These are phyloP conservation scores for Coemansia sp. DNA, from an alignment of 192 early-diverging fungal species.

Conservation along the genomic window DNA sequence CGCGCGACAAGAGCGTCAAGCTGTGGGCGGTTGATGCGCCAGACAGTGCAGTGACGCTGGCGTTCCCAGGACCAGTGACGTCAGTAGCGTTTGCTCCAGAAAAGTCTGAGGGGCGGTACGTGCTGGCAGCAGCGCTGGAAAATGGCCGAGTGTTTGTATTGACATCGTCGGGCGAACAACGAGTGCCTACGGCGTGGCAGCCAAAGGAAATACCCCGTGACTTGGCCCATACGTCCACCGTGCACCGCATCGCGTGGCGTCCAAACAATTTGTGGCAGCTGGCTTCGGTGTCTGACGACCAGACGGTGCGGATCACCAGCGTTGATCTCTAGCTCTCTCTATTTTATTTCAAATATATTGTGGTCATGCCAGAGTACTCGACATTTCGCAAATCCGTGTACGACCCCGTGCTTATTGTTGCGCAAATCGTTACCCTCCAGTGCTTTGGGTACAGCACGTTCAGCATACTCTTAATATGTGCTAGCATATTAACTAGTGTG, in stretches of 20 bases:
- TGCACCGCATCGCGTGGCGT: slow-evolving; percentile 70
- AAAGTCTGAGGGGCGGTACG: slow-evolving; percentile 21
- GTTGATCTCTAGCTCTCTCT: slow-evolving; percentile 15
- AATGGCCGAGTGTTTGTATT: slow-evolving; percentile 72
- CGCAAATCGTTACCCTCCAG: slow-evolving; percentile 53
- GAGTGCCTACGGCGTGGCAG: slow-evolving; percentile 43
- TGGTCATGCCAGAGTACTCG: slow-evolving; percentile 4
- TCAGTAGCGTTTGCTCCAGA: slow-evolving; percentile 72
- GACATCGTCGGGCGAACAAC: slow-evolving; percentile 1
- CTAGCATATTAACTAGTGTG: slow-evolving; percentile 22
- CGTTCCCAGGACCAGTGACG: slow-evolving; percentile 79
- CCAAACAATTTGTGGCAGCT: slow-evolving; percentile 55
- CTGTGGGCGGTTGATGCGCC: slow-evolving; percentile 61
- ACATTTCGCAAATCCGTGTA: slow-evolving; percentile 35
- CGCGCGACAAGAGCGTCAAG: slow-evolving; percentile 89
- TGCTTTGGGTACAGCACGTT: slow-evolving; percentile 48
- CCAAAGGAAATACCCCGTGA: slow-evolving; percentile 54
- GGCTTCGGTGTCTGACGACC: slow-evolving; percentile 72
- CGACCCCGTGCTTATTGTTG: slow-evolving; percentile 53
- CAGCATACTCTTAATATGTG: slow-evolving; percentile 19
- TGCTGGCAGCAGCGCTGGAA: slow-evolving; percentile 75
- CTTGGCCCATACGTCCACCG: slow-evolving; percentile 57
- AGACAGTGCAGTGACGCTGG: slow-evolving; percentile 58
- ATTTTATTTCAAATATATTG: not conserved
- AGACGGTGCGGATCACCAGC: slow-evolving; percentile 68